Base-by-base conservation (phyloP, 2,329 filamentous ascomycete species). In the Exophiala xenobiotica region DNA sequence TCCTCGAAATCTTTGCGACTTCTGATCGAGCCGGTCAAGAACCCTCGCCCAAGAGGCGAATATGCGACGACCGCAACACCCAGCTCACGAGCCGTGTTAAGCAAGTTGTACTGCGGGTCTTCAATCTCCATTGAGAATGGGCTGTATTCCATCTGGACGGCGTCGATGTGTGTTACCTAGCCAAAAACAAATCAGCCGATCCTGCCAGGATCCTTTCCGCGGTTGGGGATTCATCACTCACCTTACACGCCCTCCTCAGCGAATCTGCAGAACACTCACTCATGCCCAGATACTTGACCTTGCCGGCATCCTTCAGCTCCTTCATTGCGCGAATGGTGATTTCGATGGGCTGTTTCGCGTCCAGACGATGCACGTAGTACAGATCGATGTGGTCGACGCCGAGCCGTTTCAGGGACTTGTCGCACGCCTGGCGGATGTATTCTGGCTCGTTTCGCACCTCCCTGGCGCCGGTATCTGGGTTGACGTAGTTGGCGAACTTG, bases 101-200 rank as follows among this genome's bases (percentile, higher is more conserved):
- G 65, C 14, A 78, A 20, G 72, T 65, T 54, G 45, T 59, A 54
- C 11, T 56, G 53, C 0, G 69, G 63, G 18, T 56, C 51, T 40
- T 80, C 77, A 47, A 78, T 77, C 49, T 77, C 74, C 26, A 71
- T 62, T 3, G 67, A 66, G 60, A 75, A 78, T 1, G 74, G 71
- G 3, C 68, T 73, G 65, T 75, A 78, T 62, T 78, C 77, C 46
- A 77, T 68, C 65, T 81, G 76, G 16, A 77, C 71, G 8, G 74
- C 75, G 18, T 70, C 67, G 51, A 81, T 74, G 14, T 71, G 75
- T 46, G 70, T 69, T 5, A 79, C 66, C 52, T 54, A n/a, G 2
- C 19, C 2, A 11, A 33, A 1, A n/a, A n/a, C n/a, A n/a, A n/a
- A n/a, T n/a, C n/a, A n/a, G n/a, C n/a, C n/a, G n/a, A n/a, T n/a